Percentiles rank a stretch among this genome's conserved stretches.
These are phyloP conservation scores for Trichoderma hamatum DNA, from an alignment of 2,329 filamentous ascomycete species.

Conservation along the genomic window DNA sequence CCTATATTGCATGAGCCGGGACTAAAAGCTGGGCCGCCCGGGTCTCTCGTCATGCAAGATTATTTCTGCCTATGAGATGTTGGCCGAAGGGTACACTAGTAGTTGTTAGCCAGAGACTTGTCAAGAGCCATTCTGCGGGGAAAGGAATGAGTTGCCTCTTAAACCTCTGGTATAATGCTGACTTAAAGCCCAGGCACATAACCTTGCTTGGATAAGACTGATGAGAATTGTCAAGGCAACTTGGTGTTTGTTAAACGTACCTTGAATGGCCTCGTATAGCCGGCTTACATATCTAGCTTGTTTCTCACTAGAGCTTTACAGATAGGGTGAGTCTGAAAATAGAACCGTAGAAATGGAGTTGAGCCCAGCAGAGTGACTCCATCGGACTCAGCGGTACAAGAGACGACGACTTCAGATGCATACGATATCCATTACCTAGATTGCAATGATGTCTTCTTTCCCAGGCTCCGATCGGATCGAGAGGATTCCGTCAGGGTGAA, in stretches of 20 bases:
- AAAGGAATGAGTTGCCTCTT: conserved; percentile 1
- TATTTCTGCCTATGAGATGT: conserved; percentile 34
- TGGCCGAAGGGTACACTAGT: not conserved
- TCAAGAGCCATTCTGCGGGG: conserved; percentile 21
- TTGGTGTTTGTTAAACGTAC: not conserved
- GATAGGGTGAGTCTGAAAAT: not conserved
- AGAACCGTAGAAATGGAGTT: not conserved
- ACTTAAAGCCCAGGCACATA: conserved; percentile 40
- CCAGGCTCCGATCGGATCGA: not conserved
- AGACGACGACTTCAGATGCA: not conserved
- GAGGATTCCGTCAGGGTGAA: not conserved
- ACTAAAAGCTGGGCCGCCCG: conserved; percentile 50
- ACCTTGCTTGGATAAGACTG: conserved; percentile 30
- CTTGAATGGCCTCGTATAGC: not conserved
- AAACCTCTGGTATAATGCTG: conserved; percentile 14
- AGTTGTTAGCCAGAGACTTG: conserved; percentile 1
- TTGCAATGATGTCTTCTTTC: not conserved
- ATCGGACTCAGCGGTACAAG: not conserved
- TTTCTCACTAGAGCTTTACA: too few species aligned
- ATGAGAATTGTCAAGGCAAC: not conserved
- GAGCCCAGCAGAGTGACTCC: not conserved
- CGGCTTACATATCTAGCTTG: too few species aligned
- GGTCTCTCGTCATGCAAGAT: conserved; percentile 51
- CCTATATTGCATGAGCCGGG: conserved; percentile 30
- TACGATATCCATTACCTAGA: not conserved